Base-by-base conservation (phyloP, 2,329 filamentous ascomycete genomes). In the Ceratocystis diversiconidia region DNA sequence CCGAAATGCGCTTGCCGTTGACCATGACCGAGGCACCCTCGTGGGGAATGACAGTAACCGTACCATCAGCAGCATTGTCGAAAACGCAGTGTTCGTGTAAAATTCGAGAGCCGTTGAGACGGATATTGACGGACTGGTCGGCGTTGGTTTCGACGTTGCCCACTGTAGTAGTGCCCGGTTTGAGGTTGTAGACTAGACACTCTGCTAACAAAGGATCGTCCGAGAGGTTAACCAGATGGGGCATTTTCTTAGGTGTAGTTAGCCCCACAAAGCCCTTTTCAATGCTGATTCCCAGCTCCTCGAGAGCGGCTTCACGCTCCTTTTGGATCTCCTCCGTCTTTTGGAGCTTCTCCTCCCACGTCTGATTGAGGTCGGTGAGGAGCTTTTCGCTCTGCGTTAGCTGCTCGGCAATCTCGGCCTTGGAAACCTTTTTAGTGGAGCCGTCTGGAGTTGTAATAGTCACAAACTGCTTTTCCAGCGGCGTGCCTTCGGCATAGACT, bases 281-380 rank as follows among this genome's bases (percentile, higher is more conserved):
- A 70, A 99, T 99, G 75, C 92, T 97, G 76, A 99, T 97, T 69
- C 94, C 94, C 55, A 99, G 82, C 74, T 99, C 94, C 77, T 99
- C 94, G 59, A 99, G 79, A 8, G 94, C 94, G 61, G 91, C 85
- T 75, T 99, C 94, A 70, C 94, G 86, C 76, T 99, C 94, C 74
- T 96, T 96, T 79, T 99, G 94, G 65, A 99, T 97, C 70, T 92
- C 86, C 74, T 99, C 94, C 0, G 94, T 99, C 77, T 95, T 96
- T 69, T 85, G 82, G 68, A 99, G 78, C 75, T 97, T 97, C 77
- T 99, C 85, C 77, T 99, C 94, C 94, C 94, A 99, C 0, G 94
- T 99, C 76, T 99, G 92, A 72, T 99, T 99, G 64, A 99, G 83
- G 73, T 99, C 94, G 62, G 88, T 87, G 72, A 97, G 89, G 22